phyloP scores from a whole-genome alignment of 208 protist species.

The Leishmania guyanensis region DNA sequence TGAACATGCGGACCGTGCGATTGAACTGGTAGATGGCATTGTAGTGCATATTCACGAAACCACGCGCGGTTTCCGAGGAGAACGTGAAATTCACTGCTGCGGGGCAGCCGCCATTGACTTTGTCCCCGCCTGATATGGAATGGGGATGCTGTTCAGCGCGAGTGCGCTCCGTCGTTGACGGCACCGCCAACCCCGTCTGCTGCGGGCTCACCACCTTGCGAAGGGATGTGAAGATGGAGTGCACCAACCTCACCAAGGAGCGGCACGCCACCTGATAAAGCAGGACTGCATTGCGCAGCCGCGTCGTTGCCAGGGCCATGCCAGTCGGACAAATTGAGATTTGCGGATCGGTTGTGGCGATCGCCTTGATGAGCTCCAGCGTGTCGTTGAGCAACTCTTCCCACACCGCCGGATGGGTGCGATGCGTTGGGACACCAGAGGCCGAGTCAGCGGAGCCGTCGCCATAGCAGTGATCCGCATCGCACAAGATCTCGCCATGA shows the following conservation, averaged over 20 bases:
- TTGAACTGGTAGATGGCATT: slow-evolving; percentile 34
- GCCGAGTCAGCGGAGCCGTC: background rate
- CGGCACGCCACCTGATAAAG: slow-evolving; percentile 26
- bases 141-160: background rate
- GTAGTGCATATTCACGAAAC: slow-evolving; percentile 20
- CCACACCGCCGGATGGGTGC: slow-evolving; percentile 9
- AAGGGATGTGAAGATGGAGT: slow-evolving; percentile 12
- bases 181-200: slow-evolving; percentile 6
- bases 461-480: background rate
- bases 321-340: slow-evolving; percentile 2
- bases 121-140: background rate
- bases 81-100: slow-evolving; percentile 5
- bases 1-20: slow-evolving; percentile 25
- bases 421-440: background rate
- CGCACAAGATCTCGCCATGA: slow-evolving; percentile 13
- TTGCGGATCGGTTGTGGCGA: slow-evolving; percentile 11
- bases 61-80: slow-evolving; percentile 5
- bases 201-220: slow-evolving; percentile 13
- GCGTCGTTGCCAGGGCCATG: background rate
- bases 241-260: slow-evolving; percentile 23
- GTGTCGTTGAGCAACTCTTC: slow-evolving; percentile 34
- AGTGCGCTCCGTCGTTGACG: background rate
- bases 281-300: slow-evolving; percentile 17
- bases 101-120: background rate
- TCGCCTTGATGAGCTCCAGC: slow-evolving; percentile 42